Evolutionary conservation across 129 eudicot genomes (phyloP), one percentile per base, ranked within the genome.

Genomic region (Sambucus nigra): DNA sequence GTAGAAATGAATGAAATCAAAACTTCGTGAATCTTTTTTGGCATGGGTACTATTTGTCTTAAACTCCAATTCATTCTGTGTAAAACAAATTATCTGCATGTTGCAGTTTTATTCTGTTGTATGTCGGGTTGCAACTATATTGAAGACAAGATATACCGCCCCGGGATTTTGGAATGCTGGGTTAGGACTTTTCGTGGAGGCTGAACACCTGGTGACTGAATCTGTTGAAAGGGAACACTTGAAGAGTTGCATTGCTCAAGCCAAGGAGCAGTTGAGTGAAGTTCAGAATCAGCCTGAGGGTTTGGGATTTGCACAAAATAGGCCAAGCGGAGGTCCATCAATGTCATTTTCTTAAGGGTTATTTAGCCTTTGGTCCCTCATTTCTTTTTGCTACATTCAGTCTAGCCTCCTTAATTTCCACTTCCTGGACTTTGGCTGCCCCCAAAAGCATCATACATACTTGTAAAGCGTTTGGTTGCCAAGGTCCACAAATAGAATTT

Each of bases 131-230:
- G 88, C 94, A 53, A 82, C 94, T n/a, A 63, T 91, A 26, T 73
- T 91, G 64, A 83, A 84, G 68, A 77, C 99, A 0, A 75, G 99
- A 67, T 82, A 86, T 82, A 82, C 99, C 18, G 64, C 94, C 8
- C 91, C 84, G 0, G 95, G 94, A 53, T 86, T 77, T 68, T 83
- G 95, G 89, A 72, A 51, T 54, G 86, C 91, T 24, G 99, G 99
- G 55, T 71, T 79, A 54, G 67, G 67, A 66, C 95, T 91, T 24
- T 87, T 91, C 68, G 60, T 71, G 25, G 93, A 69, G 31, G 84
- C 99, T 58, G 91, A 79, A 28, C 71, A 60, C 6, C 59, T 82
- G 51, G 65, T 74, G 35, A 62, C 70, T 31, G 69, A 79, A 39
- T 61, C 95, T 40, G 56, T 82, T 21, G 87, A 79, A 72, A 76